Conservation (phyloP, 1,284 basidiomycete species). For the Exobasidium rhododendri region DNA sequence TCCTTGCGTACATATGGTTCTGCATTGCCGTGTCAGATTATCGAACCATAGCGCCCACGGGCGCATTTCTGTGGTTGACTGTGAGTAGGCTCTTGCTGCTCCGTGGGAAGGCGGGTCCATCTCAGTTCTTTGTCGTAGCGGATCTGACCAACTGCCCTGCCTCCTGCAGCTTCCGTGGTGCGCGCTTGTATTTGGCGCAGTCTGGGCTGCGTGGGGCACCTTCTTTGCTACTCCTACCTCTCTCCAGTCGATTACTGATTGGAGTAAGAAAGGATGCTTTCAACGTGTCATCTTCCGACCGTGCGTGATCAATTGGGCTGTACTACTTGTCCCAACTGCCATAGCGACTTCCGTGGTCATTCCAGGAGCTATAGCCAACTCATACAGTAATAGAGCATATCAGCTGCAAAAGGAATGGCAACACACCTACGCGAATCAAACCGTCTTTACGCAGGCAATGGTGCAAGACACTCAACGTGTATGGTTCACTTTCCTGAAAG, state of each 20-base stretch:
- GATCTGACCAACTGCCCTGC: too few species aligned
- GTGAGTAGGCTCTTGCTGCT: too few species aligned
- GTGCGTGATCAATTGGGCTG: background rate
- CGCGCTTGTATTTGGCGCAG: background rate
- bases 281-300: background rate
- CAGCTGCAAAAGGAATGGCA: background rate
- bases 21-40: background rate
- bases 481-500: background rate
- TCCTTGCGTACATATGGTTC: background rate
- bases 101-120: too few species aligned
- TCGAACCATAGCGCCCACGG: background rate
- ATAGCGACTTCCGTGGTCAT: background rate
- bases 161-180: constrained; percentile 1
- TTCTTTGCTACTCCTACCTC: background rate
- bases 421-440: background rate
- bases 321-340: background rate
- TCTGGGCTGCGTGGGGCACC: constrained; percentile 1
- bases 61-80: background rate
- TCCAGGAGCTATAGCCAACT: constrained; percentile 4
- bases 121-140: too few species aligned
- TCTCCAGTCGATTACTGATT: background rate
- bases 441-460: constrained; percentile 1
- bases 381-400: background rate
- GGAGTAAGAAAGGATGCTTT: background rate
- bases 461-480: background rate